phyloP scores from a whole-genome alignment of 768 basidiomycete species.

The Cytidiella melzeri region DNA sequence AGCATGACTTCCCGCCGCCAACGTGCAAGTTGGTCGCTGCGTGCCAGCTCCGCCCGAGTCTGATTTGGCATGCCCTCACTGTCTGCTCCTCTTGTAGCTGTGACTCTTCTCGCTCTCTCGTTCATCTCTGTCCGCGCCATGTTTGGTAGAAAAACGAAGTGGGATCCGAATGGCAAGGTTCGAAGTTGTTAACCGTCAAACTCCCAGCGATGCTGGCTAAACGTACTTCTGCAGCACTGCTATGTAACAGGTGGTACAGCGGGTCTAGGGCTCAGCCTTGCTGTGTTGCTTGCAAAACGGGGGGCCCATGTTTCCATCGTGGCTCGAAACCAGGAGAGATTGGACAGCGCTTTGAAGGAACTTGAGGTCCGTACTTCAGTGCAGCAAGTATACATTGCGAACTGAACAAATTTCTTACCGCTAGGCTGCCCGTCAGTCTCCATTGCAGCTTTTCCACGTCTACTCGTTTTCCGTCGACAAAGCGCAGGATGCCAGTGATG shows the following conservation, averaged over 20 bases:
- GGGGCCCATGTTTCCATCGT: slow-evolving; percentile 87
- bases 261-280: slow-evolving; percentile 74
- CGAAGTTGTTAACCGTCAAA: no score
- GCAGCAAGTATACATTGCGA: neutral
- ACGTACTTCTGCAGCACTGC: slow-evolving; percentile 50
- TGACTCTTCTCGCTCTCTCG: slow-evolving; percentile 6
- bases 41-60: no score
- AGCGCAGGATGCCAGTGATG: slow-evolving; percentile 46
- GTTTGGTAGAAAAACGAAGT: slow-evolving; percentile 20
- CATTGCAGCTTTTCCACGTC: slow-evolving; percentile 54
- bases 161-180: slow-evolving; percentile 19
- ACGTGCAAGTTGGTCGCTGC: no score
- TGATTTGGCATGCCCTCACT: neutral
- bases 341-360: slow-evolving; percentile 51
- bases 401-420: neutral
- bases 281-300: slow-evolving; percentile 52
- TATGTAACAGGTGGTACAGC: slow-evolving; percentile 82
- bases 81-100: slow-evolving; percentile 5
- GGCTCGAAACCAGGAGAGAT: slow-evolving; percentile 61
- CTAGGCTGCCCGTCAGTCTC: slow-evolving; percentile 46
- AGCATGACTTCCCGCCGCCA: no score
- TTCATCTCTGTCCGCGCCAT: slow-evolving; percentile 9
- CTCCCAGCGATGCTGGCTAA: no score
- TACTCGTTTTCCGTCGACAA: slow-evolving; percentile 64
- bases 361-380: slow-evolving; percentile 50